A percentile compares a stretch with the other conserved stretches of the same genome.
phyloP scores from a whole-genome alignment of 2,329 filamentous ascomycete species.

The Leptographium radiaticola region DNA sequence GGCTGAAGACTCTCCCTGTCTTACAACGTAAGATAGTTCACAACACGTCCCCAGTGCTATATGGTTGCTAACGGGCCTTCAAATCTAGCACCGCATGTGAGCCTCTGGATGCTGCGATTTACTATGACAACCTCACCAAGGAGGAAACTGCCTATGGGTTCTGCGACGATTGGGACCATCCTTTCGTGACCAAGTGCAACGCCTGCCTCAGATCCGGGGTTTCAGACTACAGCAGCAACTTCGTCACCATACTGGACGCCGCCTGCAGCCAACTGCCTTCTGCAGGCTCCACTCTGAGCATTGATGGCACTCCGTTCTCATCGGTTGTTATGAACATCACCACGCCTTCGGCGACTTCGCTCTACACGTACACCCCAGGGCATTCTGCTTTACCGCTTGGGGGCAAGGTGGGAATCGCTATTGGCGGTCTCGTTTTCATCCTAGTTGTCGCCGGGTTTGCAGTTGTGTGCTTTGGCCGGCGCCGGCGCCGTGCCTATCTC shows the following conservation, averaged over 20 bases:
- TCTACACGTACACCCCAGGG: slow-evolving; percentile 24
- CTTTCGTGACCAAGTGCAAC: slow-evolving; percentile 28
- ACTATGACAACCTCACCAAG: slow-evolving; percentile 35
- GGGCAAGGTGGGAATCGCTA: slow-evolving; percentile 44
- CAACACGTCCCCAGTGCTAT: background rate
- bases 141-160: slow-evolving; percentile 36
- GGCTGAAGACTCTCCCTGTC: slow-evolving; percentile 31
- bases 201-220: slow-evolving; percentile 30
- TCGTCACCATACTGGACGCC: slow-evolving; percentile 38
- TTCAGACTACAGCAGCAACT: slow-evolving; percentile 36
- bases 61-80: too few relatives aligned
- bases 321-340: slow-evolving; percentile 33
- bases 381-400: slow-evolving; percentile 38
- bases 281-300: slow-evolving; percentile 31
- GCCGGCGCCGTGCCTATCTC: slow-evolving; percentile 38
- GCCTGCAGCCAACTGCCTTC: slow-evolving; percentile 40
- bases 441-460: slow-evolving; percentile 35
- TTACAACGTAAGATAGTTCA: slow-evolving; percentile 31
- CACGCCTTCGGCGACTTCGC: slow-evolving; percentile 27
- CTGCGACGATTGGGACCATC: slow-evolving; percentile 34
- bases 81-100: slow-evolving; percentile 36
- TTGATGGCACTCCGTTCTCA: slow-evolving; percentile 41
- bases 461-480: slow-evolving; percentile 43
- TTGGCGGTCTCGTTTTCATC: slow-evolving; percentile 34
- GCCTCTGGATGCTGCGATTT: slow-evolving; percentile 30